These are phyloP conservation scores for Pittosporum tobira DNA, from an alignment of 129 eudicot species.

Conservation along the genomic window DNA sequence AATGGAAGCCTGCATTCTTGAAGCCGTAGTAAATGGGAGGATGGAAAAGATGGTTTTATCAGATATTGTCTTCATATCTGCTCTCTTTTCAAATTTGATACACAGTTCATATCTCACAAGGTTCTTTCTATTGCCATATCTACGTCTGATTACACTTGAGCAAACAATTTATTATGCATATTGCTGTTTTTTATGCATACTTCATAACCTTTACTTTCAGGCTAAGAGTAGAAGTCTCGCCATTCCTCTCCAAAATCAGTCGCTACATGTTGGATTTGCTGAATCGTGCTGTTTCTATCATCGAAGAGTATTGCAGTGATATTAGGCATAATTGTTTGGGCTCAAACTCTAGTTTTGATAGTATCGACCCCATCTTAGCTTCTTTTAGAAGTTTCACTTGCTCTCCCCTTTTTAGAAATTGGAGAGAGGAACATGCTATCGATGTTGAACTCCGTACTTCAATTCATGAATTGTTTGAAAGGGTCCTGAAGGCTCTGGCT, in stretches of 20 bases:
- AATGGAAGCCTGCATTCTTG: conserved; percentile 60
- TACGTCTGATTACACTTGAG: neutral
- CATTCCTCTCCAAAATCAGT: conserved; percentile 43
- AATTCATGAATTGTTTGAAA: conserved; percentile 40
- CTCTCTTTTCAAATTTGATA: conserved; percentile 62
- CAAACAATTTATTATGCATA: too few relatives aligned
- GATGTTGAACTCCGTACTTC: conserved; percentile 20
- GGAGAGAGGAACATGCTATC: conserved; percentile 17
- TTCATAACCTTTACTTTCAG: conserved; percentile 30
- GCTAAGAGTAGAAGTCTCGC: conserved; percentile 39
- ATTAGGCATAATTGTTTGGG: conserved; percentile 31
- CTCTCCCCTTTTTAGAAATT: conserved; percentile 48
- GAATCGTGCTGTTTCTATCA: conserved; percentile 44
- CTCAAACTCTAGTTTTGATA: conserved; percentile 37
- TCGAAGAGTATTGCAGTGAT: conserved; percentile 43
- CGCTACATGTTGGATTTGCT: conserved; percentile 44
- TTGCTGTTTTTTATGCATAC: conserved; percentile 3
- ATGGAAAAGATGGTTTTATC: conserved; percentile 44
- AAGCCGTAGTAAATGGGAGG: conserved; percentile 40
- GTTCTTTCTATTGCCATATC: conserved; percentile 27
- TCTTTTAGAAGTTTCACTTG: conserved; percentile 48
- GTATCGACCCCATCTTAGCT: conserved; percentile 28
- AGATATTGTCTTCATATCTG: conserved; percentile 53
- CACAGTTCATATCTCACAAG: conserved; percentile 55
- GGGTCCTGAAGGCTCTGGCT: conserved; percentile 51